phyloP scores from a whole-genome alignment of 371 early-diverging fungal genomes.

The Mucor plumbeus region DNA sequence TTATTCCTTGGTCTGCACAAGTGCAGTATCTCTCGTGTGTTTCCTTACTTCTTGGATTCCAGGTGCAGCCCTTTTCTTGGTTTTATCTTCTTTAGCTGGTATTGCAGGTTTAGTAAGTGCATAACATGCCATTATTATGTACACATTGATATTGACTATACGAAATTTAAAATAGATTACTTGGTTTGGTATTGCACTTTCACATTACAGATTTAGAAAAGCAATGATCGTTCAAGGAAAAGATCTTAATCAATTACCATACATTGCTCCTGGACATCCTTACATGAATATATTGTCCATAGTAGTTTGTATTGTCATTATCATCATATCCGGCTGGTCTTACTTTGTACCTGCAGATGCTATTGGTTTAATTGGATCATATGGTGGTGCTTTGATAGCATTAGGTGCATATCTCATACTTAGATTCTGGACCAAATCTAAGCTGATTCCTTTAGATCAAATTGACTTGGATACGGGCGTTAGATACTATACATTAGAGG shows the following conservation, averaged over 20 bases:
- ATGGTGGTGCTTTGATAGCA: constrained; percentile 30
- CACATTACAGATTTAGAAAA: constrained; percentile 82
- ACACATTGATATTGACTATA: too few species aligned
- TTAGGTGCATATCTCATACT: constrained; percentile 24
- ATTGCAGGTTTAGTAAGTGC: constrained; percentile 33
- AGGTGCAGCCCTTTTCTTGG: constrained; percentile 33
- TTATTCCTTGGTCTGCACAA: constrained; percentile 57
- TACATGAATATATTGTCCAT: constrained; percentile 64
- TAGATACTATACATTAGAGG: constrained; percentile 21
- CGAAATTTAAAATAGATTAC: constrained; percentile 28
- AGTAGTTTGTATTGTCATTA: constrained; percentile 43
- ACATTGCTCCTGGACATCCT: constrained; percentile 71
- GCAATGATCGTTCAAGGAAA: constrained; percentile 76
- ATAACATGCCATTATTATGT: not conserved
- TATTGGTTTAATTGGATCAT: constrained; percentile 36
- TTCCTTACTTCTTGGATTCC: constrained; percentile 59
- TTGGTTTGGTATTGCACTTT: constrained; percentile 75
- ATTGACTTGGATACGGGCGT: constrained; percentile 47
- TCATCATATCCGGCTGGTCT: constrained; percentile 38
- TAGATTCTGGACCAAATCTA: constrained; percentile 40
- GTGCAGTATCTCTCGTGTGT: constrained; percentile 58
- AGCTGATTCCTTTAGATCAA: constrained; percentile 37
- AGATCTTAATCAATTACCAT: constrained; percentile 67
- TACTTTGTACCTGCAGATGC: constrained; percentile 40
- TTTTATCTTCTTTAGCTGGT: constrained; percentile 36